These are phyloP conservation scores for Claviceps spartinae DNA, from an alignment of 2,329 filamentous ascomycete species.

Conservation along the genomic window DNA sequence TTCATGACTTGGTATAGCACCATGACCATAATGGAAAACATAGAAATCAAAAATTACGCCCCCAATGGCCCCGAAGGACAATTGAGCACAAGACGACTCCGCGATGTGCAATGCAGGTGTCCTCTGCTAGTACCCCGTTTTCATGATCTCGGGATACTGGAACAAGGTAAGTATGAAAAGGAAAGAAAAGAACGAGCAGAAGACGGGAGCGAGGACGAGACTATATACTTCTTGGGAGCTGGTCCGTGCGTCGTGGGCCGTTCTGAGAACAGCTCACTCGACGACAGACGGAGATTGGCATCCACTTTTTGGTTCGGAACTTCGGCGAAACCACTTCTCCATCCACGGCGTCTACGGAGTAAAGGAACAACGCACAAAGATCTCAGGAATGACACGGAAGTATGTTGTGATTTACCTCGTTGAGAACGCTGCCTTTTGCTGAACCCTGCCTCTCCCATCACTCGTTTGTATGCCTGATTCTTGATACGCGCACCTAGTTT, in stretches of 20 bases:
- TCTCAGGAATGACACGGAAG: no score
- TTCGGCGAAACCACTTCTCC: no score
- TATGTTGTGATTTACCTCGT: no score
- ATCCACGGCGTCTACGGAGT: no score
- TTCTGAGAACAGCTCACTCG: not conserved
- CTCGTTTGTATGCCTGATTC: no score
- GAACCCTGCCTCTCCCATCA: no score
- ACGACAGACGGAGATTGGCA: slow-evolving; percentile 2
- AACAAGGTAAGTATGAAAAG: slow-evolving; percentile 41
- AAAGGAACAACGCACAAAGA: no score
- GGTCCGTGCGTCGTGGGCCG: slow-evolving; percentile 12
- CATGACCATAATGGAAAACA: slow-evolving; percentile 1
- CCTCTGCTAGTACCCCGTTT: slow-evolving; percentile 25
- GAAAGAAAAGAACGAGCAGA: slow-evolving; percentile 14
- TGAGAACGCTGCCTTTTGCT: no score
- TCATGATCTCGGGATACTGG: slow-evolving; percentile 29
- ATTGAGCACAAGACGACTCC: slow-evolving; percentile 33
- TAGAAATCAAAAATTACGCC: slow-evolving; percentile 34
- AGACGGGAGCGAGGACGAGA: slow-evolving; percentile 1
- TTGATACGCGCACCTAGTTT: no score
- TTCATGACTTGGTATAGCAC: not conserved
- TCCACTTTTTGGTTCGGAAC: not conserved
- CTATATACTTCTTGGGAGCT: slow-evolving; percentile 11
- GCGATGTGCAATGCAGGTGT: slow-evolving; percentile 41
- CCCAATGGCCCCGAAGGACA: slow-evolving; percentile 39